Evolutionary conservation across 495 filamentous ascomycete genomes (phyloP), one percentile per base, ranked within the genome.

Genomic region (Penicillium cinerascens): DNA sequence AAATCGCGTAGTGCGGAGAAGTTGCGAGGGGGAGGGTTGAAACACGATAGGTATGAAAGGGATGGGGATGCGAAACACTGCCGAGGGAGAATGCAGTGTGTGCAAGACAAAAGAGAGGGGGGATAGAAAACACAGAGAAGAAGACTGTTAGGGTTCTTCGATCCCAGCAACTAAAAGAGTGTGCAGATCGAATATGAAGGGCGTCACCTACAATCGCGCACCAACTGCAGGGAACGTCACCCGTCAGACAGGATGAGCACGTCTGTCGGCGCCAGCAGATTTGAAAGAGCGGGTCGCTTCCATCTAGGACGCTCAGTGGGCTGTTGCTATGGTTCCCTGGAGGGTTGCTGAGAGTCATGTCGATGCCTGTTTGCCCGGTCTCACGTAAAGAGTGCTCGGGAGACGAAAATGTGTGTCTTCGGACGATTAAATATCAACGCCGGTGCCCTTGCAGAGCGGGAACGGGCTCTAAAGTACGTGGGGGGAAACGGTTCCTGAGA

Each of bases 171-270:
- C 3, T 23, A 6, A 1, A 33, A 33, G 13, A 13, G 29, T 33
- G 29, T 33, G 29, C 29, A 33, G 29, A 33, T 13, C 11, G 29
- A 33, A 13, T 33, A 26, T 29, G 54, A 38, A 41, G 5, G 36
- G 36, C 25, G 22, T 37, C 15, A 71, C 77, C 49, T 71, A 82
- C 78, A 56, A 75, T 67, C n/a, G 78, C 65, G 60, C 79, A 82
- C 79, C 79, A 82, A 39, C 78, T 78, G 65, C 79, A 82, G 22
- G 62, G 56, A 11, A 66, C 54, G 47, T 66, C 59, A 7, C 70
- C 67, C 27, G 61, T 43, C 27, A 78, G 51, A 54, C 75, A 78
- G 23, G 57, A 51, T n/a, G 61, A 60, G 51, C 75, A 78, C 7
- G 74, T 74, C 52, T 78, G 75, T 15, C 70, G 63, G 10, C 72